Percentiles rank a stretch among this genome's conserved stretches.
These are phyloP conservation scores for Nakazawaea peltata DNA, from an alignment of 805 yeast species.

Conservation along the genomic window DNA sequence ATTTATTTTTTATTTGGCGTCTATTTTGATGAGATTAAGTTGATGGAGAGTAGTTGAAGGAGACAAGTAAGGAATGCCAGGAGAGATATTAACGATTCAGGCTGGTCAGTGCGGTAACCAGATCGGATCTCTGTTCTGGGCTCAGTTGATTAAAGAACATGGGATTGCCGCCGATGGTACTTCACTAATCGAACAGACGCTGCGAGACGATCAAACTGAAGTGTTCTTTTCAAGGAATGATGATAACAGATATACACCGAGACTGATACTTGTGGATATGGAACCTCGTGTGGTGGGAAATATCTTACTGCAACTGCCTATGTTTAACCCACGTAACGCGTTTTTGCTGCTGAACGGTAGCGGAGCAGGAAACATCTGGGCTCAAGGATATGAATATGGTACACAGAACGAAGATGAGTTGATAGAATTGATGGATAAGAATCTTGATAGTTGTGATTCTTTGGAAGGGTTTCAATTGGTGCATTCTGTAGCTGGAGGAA, in stretches of 20 bases:
- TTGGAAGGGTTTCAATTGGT: constrained; percentile 84
- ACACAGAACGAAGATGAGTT: constrained; percentile 61
- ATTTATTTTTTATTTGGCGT: constrained; percentile 1
- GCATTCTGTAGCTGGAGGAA: constrained; percentile 97
- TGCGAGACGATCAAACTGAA: constrained; percentile 65
- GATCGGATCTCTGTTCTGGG: constrained; percentile 90
- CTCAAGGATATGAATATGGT: constrained; percentile 79
- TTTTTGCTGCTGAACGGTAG: constrained; percentile 75
- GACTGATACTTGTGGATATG: constrained; percentile 77
- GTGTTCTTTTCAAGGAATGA: constrained; percentile 76
- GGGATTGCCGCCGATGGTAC: constrained; percentile 69
- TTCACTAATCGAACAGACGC: not conserved
- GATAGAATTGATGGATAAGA: constrained; percentile 78
- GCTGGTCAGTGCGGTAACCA: constrained; percentile 94
- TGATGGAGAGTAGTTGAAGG: too few species aligned
- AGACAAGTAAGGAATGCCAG: too few species aligned
- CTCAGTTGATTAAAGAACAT: constrained; percentile 79
- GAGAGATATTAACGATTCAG: constrained; percentile 66
- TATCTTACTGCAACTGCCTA: constrained; percentile 41
- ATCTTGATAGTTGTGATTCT: constrained; percentile 83
- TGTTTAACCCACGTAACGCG: constrained; percentile 79
- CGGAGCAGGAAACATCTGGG: constrained; percentile 98
- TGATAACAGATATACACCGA: constrained; percentile 74
- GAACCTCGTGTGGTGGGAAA: constrained; percentile 84
- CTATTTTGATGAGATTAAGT: too few species aligned